Percentiles rank a stretch among this genome's conserved stretches.
phyloP scores from a whole-genome alignment of 495 filamentous ascomycete genomes.

The Tuber umbilicatum region DNA sequence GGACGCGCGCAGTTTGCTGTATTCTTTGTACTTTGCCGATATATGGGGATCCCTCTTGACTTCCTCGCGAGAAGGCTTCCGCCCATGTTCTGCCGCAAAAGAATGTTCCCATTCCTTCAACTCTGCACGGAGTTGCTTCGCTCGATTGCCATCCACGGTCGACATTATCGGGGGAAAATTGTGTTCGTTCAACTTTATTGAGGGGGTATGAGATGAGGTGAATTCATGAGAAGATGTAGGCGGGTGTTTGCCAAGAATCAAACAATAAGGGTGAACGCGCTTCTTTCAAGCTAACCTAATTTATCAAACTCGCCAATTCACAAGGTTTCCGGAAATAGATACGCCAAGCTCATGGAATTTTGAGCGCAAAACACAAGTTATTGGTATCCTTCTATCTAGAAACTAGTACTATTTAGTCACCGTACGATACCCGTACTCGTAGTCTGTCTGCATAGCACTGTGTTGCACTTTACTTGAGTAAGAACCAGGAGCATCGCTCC shows the following conservation, averaged over 20 bases:
- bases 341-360: neutral
- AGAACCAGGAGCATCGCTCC: too few relatives aligned
- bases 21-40: slow-evolving; percentile 90
- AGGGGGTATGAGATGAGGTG: neutral
- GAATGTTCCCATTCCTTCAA: slow-evolving; percentile 80
- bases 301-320: neutral
- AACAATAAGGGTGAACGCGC: neutral
- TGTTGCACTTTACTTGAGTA: too few relatives aligned
- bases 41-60: slow-evolving; percentile 62
- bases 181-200: neutral
- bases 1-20: slow-evolving; percentile 53
- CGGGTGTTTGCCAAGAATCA: neutral
- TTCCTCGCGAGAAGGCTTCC: slow-evolving; percentile 73
- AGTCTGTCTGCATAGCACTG: too few relatives aligned
- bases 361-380: neutral
- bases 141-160: neutral
- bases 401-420: too few relatives aligned
- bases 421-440: too few relatives aligned
- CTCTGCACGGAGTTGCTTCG: slow-evolving; percentile 55
- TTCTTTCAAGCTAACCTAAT: neutral
- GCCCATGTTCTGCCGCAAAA: slow-evolving; percentile 65
- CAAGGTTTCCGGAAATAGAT: neutral
- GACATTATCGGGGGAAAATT: neutral
- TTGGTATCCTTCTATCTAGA: neutral
- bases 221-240: neutral